phyloP scores from a whole-genome alignment of 352 stramenopile species.

The Phytophthora fragariaefolia region DNA sequence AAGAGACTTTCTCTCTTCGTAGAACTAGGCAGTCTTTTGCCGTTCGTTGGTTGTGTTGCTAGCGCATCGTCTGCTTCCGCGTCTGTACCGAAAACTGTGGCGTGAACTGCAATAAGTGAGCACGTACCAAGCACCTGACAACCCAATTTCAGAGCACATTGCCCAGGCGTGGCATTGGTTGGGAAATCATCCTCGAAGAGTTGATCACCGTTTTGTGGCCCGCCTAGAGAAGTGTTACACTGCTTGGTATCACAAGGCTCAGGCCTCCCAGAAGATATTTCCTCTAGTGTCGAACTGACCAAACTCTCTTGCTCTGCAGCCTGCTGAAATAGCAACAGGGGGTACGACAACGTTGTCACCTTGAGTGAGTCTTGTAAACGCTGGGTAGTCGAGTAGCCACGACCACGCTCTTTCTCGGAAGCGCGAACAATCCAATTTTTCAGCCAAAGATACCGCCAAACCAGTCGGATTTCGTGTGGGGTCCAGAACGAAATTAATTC shows the following conservation, averaged over 20 bases:
- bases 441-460: slow-evolving; percentile 88
- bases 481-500: slow-evolving; percentile 86
- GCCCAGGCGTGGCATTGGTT: slow-evolving; percentile 67
- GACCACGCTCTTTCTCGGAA: slow-evolving; percentile 70
- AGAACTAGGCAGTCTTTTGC: slow-evolving; percentile 28
- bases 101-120: slow-evolving; percentile 52
- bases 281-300: slow-evolving; percentile 68
- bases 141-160: slow-evolving; percentile 69
- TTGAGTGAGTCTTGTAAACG: slow-evolving; percentile 77
- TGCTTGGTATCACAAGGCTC: slow-evolving; percentile 15
- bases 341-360: slow-evolving; percentile 70
- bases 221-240: slow-evolving; percentile 1
- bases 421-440: slow-evolving; percentile 87
- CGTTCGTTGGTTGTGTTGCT: slow-evolving; percentile 23
- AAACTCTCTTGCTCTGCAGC: slow-evolving; percentile 78
- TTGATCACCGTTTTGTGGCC: slow-evolving; percentile 38
- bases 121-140: slow-evolving; percentile 77
- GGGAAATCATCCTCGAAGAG: slow-evolving; percentile 76
- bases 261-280: slow-evolving; percentile 37
- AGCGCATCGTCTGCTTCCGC: slow-evolving; percentile 14
- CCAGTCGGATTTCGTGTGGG: slow-evolving; percentile 70
- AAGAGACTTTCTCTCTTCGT: slow-evolving; percentile 43
- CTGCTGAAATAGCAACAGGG: slow-evolving; percentile 73
- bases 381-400: slow-evolving; percentile 70
- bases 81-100: slow-evolving; percentile 25